Conservation (phyloP, 2,329 filamentous ascomycete species). For the Paramyrothecium sp. region DNA sequence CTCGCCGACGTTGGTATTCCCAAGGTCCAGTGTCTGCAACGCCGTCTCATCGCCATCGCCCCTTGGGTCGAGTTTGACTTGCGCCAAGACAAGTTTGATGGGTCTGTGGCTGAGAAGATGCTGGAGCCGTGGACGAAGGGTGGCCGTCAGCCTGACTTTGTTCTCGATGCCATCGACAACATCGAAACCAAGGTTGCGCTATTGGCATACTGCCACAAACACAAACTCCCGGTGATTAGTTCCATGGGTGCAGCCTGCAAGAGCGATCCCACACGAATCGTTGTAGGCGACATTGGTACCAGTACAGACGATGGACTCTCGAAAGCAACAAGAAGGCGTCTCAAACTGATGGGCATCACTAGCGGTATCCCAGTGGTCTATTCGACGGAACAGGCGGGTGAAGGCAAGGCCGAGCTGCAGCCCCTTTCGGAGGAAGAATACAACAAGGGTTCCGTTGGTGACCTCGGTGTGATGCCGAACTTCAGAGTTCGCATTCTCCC, state of each 20-base stretch:
- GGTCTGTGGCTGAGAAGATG: conserved; percentile 61
- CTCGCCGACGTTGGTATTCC: conserved; percentile 89
- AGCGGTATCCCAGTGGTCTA: conserved; percentile 89
- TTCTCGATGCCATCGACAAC: conserved; percentile 98
- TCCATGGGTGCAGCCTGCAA: conserved; percentile 98
- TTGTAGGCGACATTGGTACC: conserved; percentile 85
- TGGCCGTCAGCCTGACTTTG: conserved; percentile 71
- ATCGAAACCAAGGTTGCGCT: conserved; percentile 95
- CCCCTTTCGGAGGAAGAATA: conserved; percentile 88
- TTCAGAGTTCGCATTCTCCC: conserved; percentile 94
- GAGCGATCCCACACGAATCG: conserved; percentile 77
- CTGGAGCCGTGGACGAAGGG: conserved; percentile 63
- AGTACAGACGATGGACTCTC: conserved; percentile 89
- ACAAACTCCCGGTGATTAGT: conserved; percentile 79
- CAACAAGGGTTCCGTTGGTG: conserved; percentile 78
- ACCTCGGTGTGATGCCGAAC: conserved; percentile 84
- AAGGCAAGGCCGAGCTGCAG: conserved; percentile 86
- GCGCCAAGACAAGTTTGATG: conserved; percentile 78
- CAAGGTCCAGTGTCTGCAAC: conserved; percentile 83
- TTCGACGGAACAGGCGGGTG: conserved; percentile 85
- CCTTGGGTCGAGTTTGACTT: conserved; percentile 93
- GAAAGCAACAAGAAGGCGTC: conserved; percentile 73
- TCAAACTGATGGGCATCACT: conserved; percentile 76
- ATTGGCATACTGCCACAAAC: conserved; percentile 80
- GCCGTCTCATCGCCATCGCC: conserved; percentile 78